Percentiles rank a stretch among this genome's conserved stretches.
phyloP scores from a whole-genome alignment of 306 rosid species.

The Urtica urens region DNA sequence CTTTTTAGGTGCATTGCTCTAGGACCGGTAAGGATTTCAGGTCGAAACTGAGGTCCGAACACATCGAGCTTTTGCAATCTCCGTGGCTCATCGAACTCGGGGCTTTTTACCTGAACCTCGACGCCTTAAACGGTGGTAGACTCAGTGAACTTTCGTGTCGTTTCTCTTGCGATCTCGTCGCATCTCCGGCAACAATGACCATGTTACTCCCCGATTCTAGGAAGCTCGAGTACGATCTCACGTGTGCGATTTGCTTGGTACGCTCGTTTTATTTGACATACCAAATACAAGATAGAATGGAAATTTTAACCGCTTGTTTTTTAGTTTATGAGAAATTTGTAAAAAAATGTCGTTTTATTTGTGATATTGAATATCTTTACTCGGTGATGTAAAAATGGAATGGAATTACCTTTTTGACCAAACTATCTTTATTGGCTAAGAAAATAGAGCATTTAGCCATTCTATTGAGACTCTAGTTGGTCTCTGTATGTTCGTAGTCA shows the following conservation, averaged over 20 bases:
- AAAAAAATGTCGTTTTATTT: slow-evolving; percentile 2
- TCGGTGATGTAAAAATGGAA: too few relatives aligned
- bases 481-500: too few relatives aligned
- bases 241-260: slow-evolving; percentile 90
- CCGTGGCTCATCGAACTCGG: slow-evolving; percentile 94
- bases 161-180: slow-evolving; percentile 42
- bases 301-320: too few relatives aligned
- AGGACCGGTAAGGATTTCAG: slow-evolving; percentile 61
- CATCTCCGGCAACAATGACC: slow-evolving; percentile 34
- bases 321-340: neutral
- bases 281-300: too few relatives aligned
- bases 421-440: too few relatives aligned
- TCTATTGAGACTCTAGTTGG: too few relatives aligned
- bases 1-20: slow-evolving; percentile 63
- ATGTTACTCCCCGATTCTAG: slow-evolving; percentile 61
- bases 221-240: slow-evolving; percentile 59
- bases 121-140: slow-evolving; percentile 29
- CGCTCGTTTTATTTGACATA: too few relatives aligned
- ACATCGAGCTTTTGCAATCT: slow-evolving; percentile 71
- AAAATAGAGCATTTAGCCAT: too few relatives aligned
- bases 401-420: too few relatives aligned
- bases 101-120: slow-evolving; percentile 66
- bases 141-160: slow-evolving; percentile 39
- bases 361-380: slow-evolving; percentile 9
- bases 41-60: slow-evolving; percentile 62